Evolutionary conservation across 257 asterid genomes (phyloP), one percentile per base, ranked within the genome.

Genomic region (Osmanthus fragrans): DNA sequence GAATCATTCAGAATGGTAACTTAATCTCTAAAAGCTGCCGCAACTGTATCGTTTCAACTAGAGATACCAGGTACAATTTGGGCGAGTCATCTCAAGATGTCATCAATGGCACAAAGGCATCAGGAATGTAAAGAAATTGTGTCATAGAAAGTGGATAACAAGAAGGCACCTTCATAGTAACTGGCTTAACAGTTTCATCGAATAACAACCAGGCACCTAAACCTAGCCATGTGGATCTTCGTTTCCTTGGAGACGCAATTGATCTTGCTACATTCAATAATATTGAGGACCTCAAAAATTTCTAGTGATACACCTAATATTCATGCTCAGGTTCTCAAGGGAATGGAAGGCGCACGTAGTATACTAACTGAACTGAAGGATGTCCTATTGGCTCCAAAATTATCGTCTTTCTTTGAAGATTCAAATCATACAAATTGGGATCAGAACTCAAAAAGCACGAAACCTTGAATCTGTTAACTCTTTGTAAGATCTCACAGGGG

Each of bases 401-500:
- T 74, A 18, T 67, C 34, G 51, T 63, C 32, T 2, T 30, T 30
- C 32, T 30, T 30, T 0, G 32, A 30, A 30, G 32, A 30, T 30
- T 30, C 32, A 30, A 30, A 30, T 30, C 32, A 2, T 30, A 30
- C 1, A 30, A 30, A 30, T 30, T 30, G 32, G 72, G 79, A 79
- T 32, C 79, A 42, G 76, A 73, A 71, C 39, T 36, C 86, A 16
- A 49, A 70, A 32, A 82, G 47, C 47, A 77, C 74, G 81, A 77
- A 72, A 45, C 51, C 64, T 79, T 3, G 88, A 84, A 70, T 60
- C 86, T 68, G 47, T 33, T 67, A 83, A 73, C 77, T 72, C 83
- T 11, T 77, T 83, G 47, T 79, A 80, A n/a, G 94, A 88, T 81
- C 98, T 92, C 67, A 80, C 83, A 8, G 96, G 97, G 65, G 93